Evolutionary conservation across 768 basidiomycete species (phyloP), one percentile per base, ranked within the genome.

Genomic region (Kwoniella shandongensis): DNA sequence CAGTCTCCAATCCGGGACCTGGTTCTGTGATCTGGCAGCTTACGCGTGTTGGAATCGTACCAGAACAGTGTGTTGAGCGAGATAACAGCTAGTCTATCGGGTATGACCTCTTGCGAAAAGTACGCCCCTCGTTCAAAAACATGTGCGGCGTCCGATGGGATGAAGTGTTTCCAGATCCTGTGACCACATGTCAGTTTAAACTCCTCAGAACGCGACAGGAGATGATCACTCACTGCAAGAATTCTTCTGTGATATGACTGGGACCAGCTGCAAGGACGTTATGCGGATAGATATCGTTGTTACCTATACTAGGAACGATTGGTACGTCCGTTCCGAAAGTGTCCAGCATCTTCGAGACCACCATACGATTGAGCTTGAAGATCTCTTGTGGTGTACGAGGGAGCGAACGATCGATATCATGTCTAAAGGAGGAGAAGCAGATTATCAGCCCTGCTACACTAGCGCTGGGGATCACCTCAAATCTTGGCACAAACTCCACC

Each of bases 51-150:
- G 13, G 87, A 85, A 73, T 89, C 88, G 75, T 88, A 93, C 79
- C 89, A 92, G 78, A 89, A 93, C 78, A 93, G 83, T 0, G 91
- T 91, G 76, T 92, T 96, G 49, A 93, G 79, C 63, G 86, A 87
- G 69, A 96, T 85, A 46, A 86, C 88, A 11, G 88, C 89, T 36
- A 92, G 66, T 54, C 83, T 68, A 60, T 85, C 81, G 0, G 88
- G 86, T 27, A 93, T 83, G 39, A 93, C 86, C 66, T 92, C 90
- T 35, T 82, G 79, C 2, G 87, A 81, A 67, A 81, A 93, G 77
- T 93, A 93, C 18, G 86, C 89, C n/a, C 91, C 91, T 30, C 88
- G 81, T 61, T 87, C 86, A 75, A 94, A 92, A 20, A 88, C 85
- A 77, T 88, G 88, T 48, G 83, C 83, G 58, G 86, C 81, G 32